Percentiles rank a stretch among this genome's conserved stretches.
Evolutionary conservation across 768 basidiomycete genomes (phyloP).

Genomic region (Rhodocollybia butyracea): DNA sequence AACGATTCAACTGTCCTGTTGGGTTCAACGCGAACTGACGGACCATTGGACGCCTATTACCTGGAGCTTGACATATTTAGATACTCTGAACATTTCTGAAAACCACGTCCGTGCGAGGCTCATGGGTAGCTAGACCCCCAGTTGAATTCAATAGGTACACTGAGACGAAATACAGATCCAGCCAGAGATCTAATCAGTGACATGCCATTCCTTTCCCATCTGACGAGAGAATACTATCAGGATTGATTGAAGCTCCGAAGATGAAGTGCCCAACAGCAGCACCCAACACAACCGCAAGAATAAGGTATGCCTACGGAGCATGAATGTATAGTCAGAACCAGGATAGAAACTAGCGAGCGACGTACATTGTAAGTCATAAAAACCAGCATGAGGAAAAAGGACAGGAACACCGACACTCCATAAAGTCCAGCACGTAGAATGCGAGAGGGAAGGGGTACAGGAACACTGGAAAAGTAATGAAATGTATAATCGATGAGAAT

Average conservation of each 20-base stretch:
- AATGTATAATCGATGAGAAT: neutral
- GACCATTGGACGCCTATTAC: too few relatives aligned
- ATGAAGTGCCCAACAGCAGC: slow-evolving; percentile 82
- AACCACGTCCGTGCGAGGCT: too few relatives aligned
- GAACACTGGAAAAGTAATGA: slow-evolving; percentile 37
- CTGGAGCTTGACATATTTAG: too few relatives aligned
- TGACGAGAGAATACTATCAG: slow-evolving; percentile 52
- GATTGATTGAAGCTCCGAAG: slow-evolving; percentile 64
- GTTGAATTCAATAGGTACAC: neutral
- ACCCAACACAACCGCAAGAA: slow-evolving; percentile 76
- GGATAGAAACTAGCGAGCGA: neutral
- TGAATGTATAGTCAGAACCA: neutral
- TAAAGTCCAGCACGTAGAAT: slow-evolving; percentile 67
- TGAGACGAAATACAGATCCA: neutral
- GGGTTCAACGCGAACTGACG: neutral
- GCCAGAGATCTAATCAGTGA: slow-evolving; percentile 40
- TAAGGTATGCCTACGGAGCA: slow-evolving; percentile 71
- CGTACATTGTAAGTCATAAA: slow-evolving; percentile 95
- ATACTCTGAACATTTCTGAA: too few relatives aligned
- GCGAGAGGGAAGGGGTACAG: slow-evolving; percentile 48
- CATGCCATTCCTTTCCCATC: slow-evolving; percentile 75
- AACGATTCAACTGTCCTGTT: too few relatives aligned
- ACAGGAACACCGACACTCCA: slow-evolving; percentile 71
- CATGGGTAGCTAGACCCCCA: too few relatives aligned
- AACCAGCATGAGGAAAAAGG: slow-evolving; percentile 91